Evolutionary conservation across 495 filamentous ascomycete species (phyloP), one percentile per base, ranked within the genome.

Genomic region (Astrocystis sublimbata): DNA sequence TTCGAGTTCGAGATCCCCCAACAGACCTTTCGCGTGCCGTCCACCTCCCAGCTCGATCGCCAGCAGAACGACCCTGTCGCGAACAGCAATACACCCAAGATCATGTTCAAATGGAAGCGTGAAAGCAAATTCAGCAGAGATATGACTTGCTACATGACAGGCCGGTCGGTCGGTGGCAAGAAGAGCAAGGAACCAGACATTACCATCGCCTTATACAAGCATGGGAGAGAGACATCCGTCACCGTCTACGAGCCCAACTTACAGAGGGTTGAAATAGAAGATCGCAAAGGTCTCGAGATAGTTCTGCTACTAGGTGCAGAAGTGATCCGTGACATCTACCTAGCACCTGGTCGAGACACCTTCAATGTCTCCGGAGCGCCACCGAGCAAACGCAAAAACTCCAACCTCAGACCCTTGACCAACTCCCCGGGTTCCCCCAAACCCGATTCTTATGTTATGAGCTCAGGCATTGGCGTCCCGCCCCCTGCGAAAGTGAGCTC

Each of bases 1-100:
- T 98, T 93, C 87, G 90, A 93, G 58, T 98, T 98, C 73, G 90
- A 93, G 69, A 88, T 98, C 79, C 94, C 94, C 0, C 87, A 93
- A 69, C 85, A 86, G 55, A 89, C 87, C 43, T 98, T 98, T 73
- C 82, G 88, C 4, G 82, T 86, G 55, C 94, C 94, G 0, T 93
- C 89, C 0, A 75, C 79, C 0, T 92, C 90, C 9, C 81, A 80
- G 31, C 74, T 98, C 2, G 94, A 98, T 74, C 89, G 87, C 26
- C 85, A 86, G 15, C 87, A 87, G 61, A 82, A 79, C 60, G 87
- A 91, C 65, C 89, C 87, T 0, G 80, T 84, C 10, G 81, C 80
- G 4, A 85, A 88, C 35, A 88, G 87, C 43, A 75, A 87, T 45
- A 89, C 91, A 0, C 93, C 93, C 7, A 89, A 89, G 63, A 78